Base-by-base conservation (phyloP, 129 eudicot genomes). In the Dittrichia graveolens region DNA sequence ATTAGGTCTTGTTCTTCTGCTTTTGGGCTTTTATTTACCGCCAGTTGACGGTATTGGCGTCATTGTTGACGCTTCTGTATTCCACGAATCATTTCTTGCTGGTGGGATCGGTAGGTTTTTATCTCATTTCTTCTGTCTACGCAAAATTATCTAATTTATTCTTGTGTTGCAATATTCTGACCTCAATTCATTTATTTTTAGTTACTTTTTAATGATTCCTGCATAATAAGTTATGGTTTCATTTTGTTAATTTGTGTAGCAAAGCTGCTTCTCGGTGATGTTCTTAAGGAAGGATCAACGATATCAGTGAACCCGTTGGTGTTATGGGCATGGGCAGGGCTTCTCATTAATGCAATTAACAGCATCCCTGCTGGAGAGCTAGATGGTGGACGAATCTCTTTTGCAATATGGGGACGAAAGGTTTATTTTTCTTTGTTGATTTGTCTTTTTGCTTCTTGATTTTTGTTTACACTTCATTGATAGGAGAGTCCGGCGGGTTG, bases 281-380 rank as follows among this genome's bases (percentile, higher is more conserved):
- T 74, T 75, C 96, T 95, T 69, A 90, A 86, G 74, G 99, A 95
- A 77, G 96, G 97, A 47, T 80, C 91, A 44, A 85, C 90, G 5
- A 45, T 95, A 78, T 84, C 96, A 15, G 68, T 95, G 31, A 95
- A 95, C 79, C 99, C 99, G 13, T 84, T 95, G 16, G 94, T 91
- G 31, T 68, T 95, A 61, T 95, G 97, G 97, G 95, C 99, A 14
- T 90, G 97, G 99, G 99, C 99, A 14, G 99, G 99, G 42, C 96
- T 95, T 75, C 89, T 95, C 19, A 95, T 95, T 12, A 95, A 95
- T 67, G 99, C 99, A 19, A 88, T 95, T 61, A 95, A 95, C 83
- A 95, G 99, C 83, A 88, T 95, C 35, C 99, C 99, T 24, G 99
- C 99, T 9, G 99, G 99, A 64, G 99, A 95, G 83, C 86, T 90